These are phyloP conservation scores for Trichodelitschia bisporula DNA, from an alignment of 495 filamentous ascomycete genomes.

Conservation along the genomic window DNA sequence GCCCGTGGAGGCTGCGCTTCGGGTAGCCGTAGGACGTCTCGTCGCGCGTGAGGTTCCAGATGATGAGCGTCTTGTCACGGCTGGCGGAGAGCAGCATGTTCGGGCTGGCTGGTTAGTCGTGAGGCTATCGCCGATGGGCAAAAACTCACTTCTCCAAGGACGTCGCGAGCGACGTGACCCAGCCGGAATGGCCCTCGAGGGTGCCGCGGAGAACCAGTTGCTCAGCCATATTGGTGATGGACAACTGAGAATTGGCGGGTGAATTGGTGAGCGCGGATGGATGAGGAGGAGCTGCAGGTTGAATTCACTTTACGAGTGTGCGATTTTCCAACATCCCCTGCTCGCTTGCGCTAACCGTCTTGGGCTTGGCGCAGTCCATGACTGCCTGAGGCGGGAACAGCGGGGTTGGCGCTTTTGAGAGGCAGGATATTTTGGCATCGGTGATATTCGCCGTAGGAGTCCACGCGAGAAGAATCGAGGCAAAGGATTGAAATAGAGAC, in stretches of 20 bases:
- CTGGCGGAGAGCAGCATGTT: conserved; percentile 98
- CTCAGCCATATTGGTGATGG: conserved; percentile 49
- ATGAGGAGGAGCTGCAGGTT: background rate
- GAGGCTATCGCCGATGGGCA: background rate
- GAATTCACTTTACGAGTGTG: background rate
- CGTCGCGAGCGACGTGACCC: conserved; percentile 77
- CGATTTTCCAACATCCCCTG: too few relatives aligned
- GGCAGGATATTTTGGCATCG: too few relatives aligned
- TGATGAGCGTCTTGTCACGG: conserved; percentile 97
- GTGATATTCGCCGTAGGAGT: too few relatives aligned
- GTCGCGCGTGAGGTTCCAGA: conserved; percentile 99
- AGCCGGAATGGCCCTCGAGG: conserved; percentile 83
- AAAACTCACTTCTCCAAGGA: conserved; percentile 93
- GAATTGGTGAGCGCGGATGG: background rate
- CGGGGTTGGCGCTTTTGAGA: too few relatives aligned
- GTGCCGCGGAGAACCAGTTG: conserved; percentile 91
- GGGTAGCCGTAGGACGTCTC: conserved; percentile 94
- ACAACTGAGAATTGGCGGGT: background rate
- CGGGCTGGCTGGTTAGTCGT: conserved; percentile 31
- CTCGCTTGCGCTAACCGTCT: too few relatives aligned
- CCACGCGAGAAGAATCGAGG: too few relatives aligned
- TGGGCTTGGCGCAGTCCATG: too few relatives aligned
- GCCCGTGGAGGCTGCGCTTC: conserved; percentile 92
- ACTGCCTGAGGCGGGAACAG: too few relatives aligned
- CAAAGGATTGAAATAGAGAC: too few relatives aligned